These are phyloP conservation scores for Escallonia rubra DNA, from an alignment of 129 eudicot species.

Conservation along the genomic window DNA sequence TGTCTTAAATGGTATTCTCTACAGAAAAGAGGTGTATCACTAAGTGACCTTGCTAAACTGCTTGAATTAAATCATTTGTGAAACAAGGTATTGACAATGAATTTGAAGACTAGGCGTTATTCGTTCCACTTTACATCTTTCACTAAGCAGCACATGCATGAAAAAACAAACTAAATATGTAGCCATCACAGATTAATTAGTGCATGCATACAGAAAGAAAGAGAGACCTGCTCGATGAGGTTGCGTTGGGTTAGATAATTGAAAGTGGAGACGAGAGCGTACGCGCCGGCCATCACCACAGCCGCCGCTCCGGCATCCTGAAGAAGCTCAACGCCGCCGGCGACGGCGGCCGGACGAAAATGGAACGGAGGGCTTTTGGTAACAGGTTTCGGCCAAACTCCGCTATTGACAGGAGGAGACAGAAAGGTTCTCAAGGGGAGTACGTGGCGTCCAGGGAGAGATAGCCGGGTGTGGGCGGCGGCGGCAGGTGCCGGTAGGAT, in stretches of 20 bases:
- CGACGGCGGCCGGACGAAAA: conserved; percentile 13
- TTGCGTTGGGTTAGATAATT: conserved; percentile 57
- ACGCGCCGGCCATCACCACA: conserved; percentile 57
- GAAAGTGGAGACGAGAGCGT: conserved; percentile 63
- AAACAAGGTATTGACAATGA: too few relatives aligned
- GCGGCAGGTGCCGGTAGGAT: not conserved
- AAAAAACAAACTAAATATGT: too few relatives aligned
- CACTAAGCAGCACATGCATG: too few relatives aligned
- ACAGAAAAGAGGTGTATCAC: too few relatives aligned
- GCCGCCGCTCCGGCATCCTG: conserved; percentile 74
- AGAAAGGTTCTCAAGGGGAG: not conserved
- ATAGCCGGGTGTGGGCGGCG: not conserved
- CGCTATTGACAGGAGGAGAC: not conserved
- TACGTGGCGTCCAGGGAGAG: not conserved
- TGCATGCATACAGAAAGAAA: not conserved
- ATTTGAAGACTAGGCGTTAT: too few relatives aligned
- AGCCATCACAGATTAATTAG: too few relatives aligned
- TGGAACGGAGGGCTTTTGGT: conserved; percentile 7
- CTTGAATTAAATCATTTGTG: too few relatives aligned
- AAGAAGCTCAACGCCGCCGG: conserved; percentile 25
- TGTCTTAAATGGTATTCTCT: too few relatives aligned
- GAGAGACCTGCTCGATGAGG: conserved; percentile 65
- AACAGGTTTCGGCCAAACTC: not conserved
- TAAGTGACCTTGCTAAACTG: too few relatives aligned
- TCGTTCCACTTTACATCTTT: too few relatives aligned